These are phyloP conservation scores for Pseudopithomyces chartarum DNA, from an alignment of 2,329 filamentous ascomycete species.

Conservation along the genomic window DNA sequence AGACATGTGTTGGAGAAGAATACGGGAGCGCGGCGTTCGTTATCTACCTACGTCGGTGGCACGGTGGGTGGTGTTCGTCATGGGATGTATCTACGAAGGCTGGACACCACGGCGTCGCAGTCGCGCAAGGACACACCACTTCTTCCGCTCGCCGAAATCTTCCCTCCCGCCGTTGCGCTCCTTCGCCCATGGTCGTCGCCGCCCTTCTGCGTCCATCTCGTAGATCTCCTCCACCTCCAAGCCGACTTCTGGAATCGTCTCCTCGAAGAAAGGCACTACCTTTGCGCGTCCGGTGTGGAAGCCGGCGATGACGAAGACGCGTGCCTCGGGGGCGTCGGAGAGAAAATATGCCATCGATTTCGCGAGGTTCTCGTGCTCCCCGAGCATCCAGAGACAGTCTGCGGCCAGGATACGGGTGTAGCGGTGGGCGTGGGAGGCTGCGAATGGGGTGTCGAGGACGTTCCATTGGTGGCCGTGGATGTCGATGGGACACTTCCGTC, in stretches of 20 bases:
- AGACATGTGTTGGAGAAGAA: background rate
- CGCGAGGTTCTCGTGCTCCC: constrained; percentile 70
- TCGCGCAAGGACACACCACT: constrained; percentile 68
- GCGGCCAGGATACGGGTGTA: constrained; percentile 71
- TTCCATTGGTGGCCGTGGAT: constrained; percentile 72
- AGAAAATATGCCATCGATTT: constrained; percentile 68
- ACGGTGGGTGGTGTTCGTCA: background rate
- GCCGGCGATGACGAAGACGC: constrained; percentile 69
- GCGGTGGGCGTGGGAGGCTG: constrained; percentile 38
- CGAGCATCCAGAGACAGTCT: constrained; percentile 77
- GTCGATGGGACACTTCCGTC: constrained; percentile 49
- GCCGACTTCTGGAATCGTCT: constrained; percentile 51
- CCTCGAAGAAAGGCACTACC: constrained; percentile 69
- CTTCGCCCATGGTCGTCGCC: constrained; percentile 63
- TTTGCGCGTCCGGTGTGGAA: constrained; percentile 74
- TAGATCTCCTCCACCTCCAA: constrained; percentile 69
- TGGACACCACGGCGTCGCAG: constrained; percentile 25
- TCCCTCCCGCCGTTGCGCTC: constrained; percentile 64
- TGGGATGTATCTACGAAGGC: background rate
- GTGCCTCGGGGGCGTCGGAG: constrained; percentile 48
- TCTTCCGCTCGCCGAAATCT: constrained; percentile 66
- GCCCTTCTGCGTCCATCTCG: constrained; percentile 71
- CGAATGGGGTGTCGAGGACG: constrained; percentile 51
- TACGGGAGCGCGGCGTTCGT: no score
- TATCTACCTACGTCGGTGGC: background rate